Base-by-base conservation (phyloP, 768 basidiomycete genomes). In the Cubamyces lactineus region DNA sequence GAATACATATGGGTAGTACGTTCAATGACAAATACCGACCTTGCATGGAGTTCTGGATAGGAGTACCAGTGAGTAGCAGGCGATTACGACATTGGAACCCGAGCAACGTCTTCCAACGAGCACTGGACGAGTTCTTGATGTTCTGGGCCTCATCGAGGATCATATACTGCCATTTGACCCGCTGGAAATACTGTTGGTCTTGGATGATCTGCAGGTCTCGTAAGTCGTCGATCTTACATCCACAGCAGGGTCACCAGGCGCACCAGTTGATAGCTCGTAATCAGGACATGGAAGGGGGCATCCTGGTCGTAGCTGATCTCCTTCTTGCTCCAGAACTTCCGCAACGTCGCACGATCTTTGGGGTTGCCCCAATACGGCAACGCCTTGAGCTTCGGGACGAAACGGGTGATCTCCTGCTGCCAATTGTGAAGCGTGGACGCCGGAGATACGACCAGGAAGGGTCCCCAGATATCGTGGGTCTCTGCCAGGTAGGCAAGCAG, bases 101-200 rank as follows among this genome's bases (percentile, higher is more conserved):
- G 48, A 99, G 85, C 17, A 98, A 79, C 0, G 96, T 96, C 76
- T 98, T 98, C 97, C 97, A 99, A 45, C 97, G 84, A 9, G 93
- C 91, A 75, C 92, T 94, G 23, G 92, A 86, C 23, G 97, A 95
- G 70, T 95, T 96, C 81, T 99, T 99, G 82, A 99, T 98, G 59
- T 98, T 98, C 75, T 99, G 97, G 2, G 97, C 97, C 75, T 99
- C 97, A 69, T 99, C 97, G n/a, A 99, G 82, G 61, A 99, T 86
- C 96, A 98, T 98, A 73, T 98, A 99, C 76, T 99, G 97, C 97
- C 97, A 99, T 71, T 94, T 96, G 64, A 98, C 89, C 41, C 92
- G 86, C 71, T 97, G 93, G 77, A 99, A 96, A 76, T 99, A 97
- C 68, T 98, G 93, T 71, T 97, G 95, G 72, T 98, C 97, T 79